Percentiles rank a stretch among this genome's conserved stretches.
phyloP scores from a whole-genome alignment of 495 filamentous ascomycete genomes.

The Cercophora sp. region DNA sequence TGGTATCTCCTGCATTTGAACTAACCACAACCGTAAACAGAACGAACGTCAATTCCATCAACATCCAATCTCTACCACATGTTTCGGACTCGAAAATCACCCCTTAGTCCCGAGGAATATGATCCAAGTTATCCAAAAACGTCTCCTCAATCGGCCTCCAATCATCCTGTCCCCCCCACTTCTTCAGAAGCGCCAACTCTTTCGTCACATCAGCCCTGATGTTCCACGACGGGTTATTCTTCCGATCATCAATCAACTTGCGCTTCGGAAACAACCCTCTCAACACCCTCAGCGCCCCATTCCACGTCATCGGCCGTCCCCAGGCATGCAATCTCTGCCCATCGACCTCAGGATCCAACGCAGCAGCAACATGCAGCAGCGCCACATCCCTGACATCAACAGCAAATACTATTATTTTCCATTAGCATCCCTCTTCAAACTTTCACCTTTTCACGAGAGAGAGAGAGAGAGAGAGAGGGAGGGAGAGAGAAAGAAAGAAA shows the following conservation, averaged over 20 bases:
- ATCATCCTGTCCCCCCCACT: slow-evolving; percentile 7
- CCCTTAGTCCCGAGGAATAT: too few species aligned
- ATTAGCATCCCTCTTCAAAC: neutral
- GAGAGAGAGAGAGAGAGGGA: neutral
- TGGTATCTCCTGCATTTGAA: too few species aligned
- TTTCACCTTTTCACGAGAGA: neutral
- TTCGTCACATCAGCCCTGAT: neutral
- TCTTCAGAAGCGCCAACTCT: neutral
- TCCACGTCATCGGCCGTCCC: slow-evolving; percentile 36
- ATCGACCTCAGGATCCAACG: slow-evolving; percentile 33
- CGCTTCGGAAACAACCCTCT: slow-evolving; percentile 11
- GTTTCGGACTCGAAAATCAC: too few species aligned
- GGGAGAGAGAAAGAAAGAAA: too few species aligned
- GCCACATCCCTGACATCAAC: slow-evolving; percentile 44
- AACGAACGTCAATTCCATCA: too few species aligned
- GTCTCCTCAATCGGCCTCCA: slow-evolving; percentile 4
- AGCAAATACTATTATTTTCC: neutral
- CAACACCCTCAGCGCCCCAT: slow-evolving; percentile 24
- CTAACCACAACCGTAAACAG: too few species aligned
- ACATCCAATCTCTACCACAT: too few species aligned
- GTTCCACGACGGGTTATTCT: neutral
- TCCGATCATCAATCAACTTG: neutral
- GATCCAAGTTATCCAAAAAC: neutral
- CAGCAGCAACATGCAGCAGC: slow-evolving; percentile 38
- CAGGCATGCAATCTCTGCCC: slow-evolving; percentile 45